phyloP scores from a whole-genome alignment of 805 yeast species.

The Candida nanaspora region DNA sequence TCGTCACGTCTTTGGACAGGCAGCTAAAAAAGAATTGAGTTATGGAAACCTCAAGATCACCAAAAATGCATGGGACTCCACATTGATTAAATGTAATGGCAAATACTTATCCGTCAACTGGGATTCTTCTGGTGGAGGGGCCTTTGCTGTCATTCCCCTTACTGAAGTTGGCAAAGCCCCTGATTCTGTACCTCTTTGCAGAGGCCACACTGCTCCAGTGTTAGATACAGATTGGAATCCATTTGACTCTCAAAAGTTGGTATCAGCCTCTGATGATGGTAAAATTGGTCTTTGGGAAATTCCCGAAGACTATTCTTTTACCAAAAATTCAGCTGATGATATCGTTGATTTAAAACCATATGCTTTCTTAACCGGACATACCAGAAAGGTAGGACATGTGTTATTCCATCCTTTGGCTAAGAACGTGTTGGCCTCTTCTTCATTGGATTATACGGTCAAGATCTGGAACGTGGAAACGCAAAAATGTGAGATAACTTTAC shows the following conservation, averaged over 20 bases:
- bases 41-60: slow-evolving; percentile 74
- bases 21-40: slow-evolving; percentile 62
- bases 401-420: slow-evolving; percentile 83
- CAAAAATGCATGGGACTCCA: slow-evolving; percentile 95
- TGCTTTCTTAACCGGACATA: slow-evolving; percentile 73
- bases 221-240: slow-evolving; percentile 96
- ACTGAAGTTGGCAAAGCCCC: slow-evolving; percentile 87
- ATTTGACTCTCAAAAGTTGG: slow-evolving; percentile 67
- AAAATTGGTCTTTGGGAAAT: slow-evolving; percentile 82
- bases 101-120: slow-evolving; percentile 81
- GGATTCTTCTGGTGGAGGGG: slow-evolving; percentile 97
- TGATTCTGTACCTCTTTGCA: slow-evolving; percentile 84
- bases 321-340: slow-evolving; percentile 42
- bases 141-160: slow-evolving; percentile 89
- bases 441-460: slow-evolving; percentile 86
- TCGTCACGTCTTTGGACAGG: slow-evolving; percentile 94
- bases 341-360: slow-evolving; percentile 70
- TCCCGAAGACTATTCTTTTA: slow-evolving; percentile 75
- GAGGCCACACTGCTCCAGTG: slow-evolving; percentile 94
- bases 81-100: slow-evolving; percentile 80
- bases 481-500: slow-evolving; percentile 60
- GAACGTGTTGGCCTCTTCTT: slow-evolving; percentile 81
- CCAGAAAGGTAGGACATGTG: slow-evolving; percentile 90
- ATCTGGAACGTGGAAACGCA: slow-evolving; percentile 84
- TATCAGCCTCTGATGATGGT: slow-evolving; percentile 76